Conservation (phyloP, 2,329 filamentous ascomycete species). For the Stagonosporopsis tanaceti region DNA sequence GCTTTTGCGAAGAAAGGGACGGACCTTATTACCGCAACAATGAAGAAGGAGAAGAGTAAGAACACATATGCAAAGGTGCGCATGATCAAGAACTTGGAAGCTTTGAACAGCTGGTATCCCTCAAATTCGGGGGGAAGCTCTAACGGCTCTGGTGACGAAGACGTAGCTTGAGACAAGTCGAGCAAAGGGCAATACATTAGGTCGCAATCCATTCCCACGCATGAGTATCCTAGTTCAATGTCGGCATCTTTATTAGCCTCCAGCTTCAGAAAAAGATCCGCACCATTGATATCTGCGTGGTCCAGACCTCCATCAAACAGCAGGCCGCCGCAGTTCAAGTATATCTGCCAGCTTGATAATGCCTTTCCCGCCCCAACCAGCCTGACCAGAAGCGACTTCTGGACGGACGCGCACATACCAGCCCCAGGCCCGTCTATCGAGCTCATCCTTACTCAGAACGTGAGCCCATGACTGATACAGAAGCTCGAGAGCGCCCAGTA, state of each 20-base stretch:
- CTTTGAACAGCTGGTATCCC: neutral
- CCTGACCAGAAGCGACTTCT: slow-evolving; percentile 74
- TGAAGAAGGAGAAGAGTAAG: neutral
- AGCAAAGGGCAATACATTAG: neutral
- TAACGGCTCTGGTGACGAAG: neutral
- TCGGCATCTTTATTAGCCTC: no score
- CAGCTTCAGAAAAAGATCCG: neutral
- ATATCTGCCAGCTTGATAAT: slow-evolving; percentile 72
- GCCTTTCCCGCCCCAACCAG: slow-evolving; percentile 86
- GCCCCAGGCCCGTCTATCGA: slow-evolving; percentile 78
- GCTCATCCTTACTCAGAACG: slow-evolving; percentile 68
- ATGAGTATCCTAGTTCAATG: neutral
- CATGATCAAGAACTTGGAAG: slow-evolving; percentile 1
- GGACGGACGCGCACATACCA: slow-evolving; percentile 84
- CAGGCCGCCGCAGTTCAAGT: slow-evolving; percentile 36
- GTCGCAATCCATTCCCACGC: neutral
- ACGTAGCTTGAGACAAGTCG: neutral
- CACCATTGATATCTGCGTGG: neutral
- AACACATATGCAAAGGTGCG: neutral
- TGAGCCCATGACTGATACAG: slow-evolving; percentile 77
- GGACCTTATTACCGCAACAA: neutral
- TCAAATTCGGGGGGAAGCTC: neutral
- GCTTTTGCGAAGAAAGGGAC: slow-evolving; percentile 1
- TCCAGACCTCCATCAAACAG: neutral
- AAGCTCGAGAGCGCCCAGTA: slow-evolving; percentile 75